phyloP scores from a whole-genome alignment of 805 yeast genomes.

The Candida tibetensis region DNA sequence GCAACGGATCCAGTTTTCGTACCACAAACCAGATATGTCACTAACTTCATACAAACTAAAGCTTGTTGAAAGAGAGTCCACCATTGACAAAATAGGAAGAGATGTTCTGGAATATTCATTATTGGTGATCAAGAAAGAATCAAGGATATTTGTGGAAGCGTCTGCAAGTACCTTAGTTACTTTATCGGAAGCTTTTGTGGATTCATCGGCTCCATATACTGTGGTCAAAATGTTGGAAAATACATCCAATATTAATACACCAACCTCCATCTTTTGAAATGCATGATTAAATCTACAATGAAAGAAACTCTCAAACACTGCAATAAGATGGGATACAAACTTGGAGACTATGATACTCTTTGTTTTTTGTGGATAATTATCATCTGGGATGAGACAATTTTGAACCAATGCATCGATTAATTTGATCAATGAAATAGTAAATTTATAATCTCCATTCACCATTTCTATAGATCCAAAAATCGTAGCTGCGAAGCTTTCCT shows the following conservation, averaged over 20 bases:
- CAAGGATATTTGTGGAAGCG: constrained; percentile 43
- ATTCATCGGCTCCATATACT: constrained; percentile 53
- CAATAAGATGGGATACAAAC: constrained; percentile 55
- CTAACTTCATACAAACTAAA: constrained; percentile 35
- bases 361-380: constrained; percentile 27
- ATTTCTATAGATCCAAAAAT: constrained; percentile 73
- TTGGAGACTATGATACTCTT: constrained; percentile 56
- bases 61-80: constrained; percentile 45
- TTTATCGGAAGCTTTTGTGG: constrained; percentile 30
- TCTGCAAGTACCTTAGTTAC: constrained; percentile 47
- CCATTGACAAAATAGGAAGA: constrained; percentile 49
- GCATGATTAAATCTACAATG: constrained; percentile 64
- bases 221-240: constrained; percentile 54
- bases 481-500: constrained; percentile 60
- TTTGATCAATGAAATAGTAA: constrained; percentile 59
- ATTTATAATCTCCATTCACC: constrained; percentile 61
- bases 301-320: constrained; percentile 68
- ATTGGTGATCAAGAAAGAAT: constrained; percentile 53
- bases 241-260: constrained; percentile 49
- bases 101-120: constrained; percentile 52
- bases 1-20: constrained; percentile 46
- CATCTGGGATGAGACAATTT: constrained; percentile 43
- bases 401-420: constrained; percentile 52
- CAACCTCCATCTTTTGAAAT: constrained; percentile 60
- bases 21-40: constrained; percentile 47